Conservation (phyloP, 768 basidiomycete genomes). For the Nidularia pulvinata region DNA sequence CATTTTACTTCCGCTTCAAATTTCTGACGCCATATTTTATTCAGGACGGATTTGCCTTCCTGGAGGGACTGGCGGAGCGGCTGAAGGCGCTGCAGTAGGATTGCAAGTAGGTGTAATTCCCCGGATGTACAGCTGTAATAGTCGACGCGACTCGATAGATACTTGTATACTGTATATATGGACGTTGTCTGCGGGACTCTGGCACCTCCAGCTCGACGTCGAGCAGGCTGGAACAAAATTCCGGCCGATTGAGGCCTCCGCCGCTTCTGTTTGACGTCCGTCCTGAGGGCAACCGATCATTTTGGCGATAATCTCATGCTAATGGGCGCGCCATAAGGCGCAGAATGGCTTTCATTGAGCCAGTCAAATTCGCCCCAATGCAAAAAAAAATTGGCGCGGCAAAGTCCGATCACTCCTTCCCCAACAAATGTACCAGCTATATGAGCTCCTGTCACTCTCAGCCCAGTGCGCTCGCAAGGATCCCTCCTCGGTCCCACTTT, state of each 20-base stretch:
- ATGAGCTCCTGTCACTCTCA: no score
- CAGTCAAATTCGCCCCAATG: conserved; percentile 11
- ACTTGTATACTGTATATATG: no score
- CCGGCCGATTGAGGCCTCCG: no score
- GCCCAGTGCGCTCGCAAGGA: no score
- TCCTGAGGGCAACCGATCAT: neutral
- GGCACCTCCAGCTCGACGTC: no score
- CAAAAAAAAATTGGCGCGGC: conserved; percentile 17
- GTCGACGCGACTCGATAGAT: no score
- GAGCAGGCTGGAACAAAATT: no score
- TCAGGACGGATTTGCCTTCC: conserved; percentile 71
- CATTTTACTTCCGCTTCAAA: neutral
- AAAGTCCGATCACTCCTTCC: conserved; percentile 17
- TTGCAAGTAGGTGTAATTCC: no score
- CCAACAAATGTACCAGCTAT: conserved; percentile 22
- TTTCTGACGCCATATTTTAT: conserved; percentile 1
- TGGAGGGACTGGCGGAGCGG: conserved; percentile 58
- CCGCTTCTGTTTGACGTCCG: no score
- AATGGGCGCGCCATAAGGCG: neutral
- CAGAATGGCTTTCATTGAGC: neutral
- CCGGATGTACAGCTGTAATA: no score
- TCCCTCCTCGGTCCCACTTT: no score
- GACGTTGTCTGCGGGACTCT: no score
- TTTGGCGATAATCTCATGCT: neutral
- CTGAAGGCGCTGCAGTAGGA: conserved; percentile 42